Conservation (phyloP, 108 stramenopile genomes). For the Pseudonitzschia delicatissima region DNA sequence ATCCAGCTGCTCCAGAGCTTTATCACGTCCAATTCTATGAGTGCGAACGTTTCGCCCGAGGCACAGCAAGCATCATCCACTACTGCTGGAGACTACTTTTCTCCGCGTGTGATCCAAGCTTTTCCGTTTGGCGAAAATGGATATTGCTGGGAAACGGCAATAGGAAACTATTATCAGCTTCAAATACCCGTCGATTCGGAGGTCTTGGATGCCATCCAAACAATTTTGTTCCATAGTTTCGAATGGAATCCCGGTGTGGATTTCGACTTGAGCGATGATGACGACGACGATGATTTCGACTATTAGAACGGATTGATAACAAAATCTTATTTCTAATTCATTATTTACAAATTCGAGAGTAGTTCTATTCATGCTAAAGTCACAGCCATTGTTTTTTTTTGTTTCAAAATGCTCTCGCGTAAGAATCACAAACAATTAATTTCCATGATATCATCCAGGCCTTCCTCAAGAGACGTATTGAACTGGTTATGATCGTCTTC, state of each 20-base stretch:
- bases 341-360: too few species aligned
- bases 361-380: not conserved
- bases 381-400: not conserved
- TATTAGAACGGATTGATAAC: too few species aligned
- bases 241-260: slow-evolving; percentile 7
- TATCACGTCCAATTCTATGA: slow-evolving; percentile 3
- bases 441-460: slow-evolving; percentile 35
- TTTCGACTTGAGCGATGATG: not conserved
- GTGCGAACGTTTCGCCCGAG: not conserved
- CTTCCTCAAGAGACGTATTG: slow-evolving; percentile 18
- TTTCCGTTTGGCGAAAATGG: not conserved
- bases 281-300: slow-evolving; percentile 18
- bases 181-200: slow-evolving; percentile 26
- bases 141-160: slow-evolving; percentile 22
- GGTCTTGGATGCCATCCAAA: slow-evolving; percentile 20
- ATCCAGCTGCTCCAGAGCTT: slow-evolving; percentile 29
- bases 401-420: not conserved
- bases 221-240: slow-evolving; percentile 14
- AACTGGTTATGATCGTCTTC: slow-evolving; percentile 10
- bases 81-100: not conserved
- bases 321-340: too few species aligned
- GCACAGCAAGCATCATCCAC: not conserved
- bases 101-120: not conserved
- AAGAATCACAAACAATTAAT: slow-evolving; percentile 16
- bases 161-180: slow-evolving; percentile 29